Conservation (phyloP, 768 basidiomycete species). For the Mycena chlorophos region DNA sequence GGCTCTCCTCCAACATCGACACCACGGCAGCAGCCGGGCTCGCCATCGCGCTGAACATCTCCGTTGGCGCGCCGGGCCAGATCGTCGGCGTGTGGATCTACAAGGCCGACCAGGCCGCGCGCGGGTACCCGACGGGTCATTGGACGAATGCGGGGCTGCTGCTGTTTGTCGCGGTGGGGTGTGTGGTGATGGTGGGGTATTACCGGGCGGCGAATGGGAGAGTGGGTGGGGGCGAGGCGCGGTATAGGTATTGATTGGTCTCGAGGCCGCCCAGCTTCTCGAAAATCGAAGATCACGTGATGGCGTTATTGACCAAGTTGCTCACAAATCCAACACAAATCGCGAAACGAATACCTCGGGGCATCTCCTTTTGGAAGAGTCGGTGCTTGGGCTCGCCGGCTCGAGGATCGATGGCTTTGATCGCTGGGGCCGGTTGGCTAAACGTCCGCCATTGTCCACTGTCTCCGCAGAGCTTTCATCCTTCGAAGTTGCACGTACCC, state of each 20-base stretch:
- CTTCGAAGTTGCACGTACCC: no score
- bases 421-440: no score
- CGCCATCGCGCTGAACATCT: slow-evolving; percentile 34
- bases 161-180: slow-evolving; percentile 19
- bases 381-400: no score
- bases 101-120: slow-evolving; percentile 24
- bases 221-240: not conserved
- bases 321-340: no score
- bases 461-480: no score
- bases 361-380: no score
- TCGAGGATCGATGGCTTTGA: no score
- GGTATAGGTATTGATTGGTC: not conserved
- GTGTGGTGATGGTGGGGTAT: slow-evolving; percentile 3
- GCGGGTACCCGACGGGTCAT: slow-evolving; percentile 36
- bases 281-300: no score
- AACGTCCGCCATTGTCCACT: no score
- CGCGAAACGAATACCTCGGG: no score
- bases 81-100: slow-evolving; percentile 33
- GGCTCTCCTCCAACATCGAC: slow-evolving; percentile 36
- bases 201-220: slow-evolving; percentile 7
- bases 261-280: no score
- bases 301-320: no score
- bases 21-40: slow-evolving; percentile 33
- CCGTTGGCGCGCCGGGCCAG: slow-evolving; percentile 37
- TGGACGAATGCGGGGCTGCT: slow-evolving; percentile 35